Base-by-base conservation (phyloP, 2,329 filamentous ascomycete genomes). In the Fusarium robinianum region DNA sequence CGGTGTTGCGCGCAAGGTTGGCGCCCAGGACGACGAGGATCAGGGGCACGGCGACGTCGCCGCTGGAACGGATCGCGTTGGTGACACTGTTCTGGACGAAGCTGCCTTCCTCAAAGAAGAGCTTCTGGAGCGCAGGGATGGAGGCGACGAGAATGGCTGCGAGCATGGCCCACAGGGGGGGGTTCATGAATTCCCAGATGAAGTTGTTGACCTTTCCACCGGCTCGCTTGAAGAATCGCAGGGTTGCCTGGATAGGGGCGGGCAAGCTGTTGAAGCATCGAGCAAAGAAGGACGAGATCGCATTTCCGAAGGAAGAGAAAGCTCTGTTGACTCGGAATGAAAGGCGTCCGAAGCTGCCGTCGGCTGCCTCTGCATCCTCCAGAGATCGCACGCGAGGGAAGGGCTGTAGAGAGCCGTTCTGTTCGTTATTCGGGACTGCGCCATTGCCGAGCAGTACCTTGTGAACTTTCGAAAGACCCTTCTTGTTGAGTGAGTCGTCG, bases 161-260 rank as follows among this genome's bases (percentile, higher is more conserved):
- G 22, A 97, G 74, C 94, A 99, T 97, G 19, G 94, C 91, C 90
- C 91, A 97, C 17, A 99, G 83, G 1, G 94, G 94, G 27, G 94
- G 92, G 69, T 97, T 97, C 92, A 99, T 97, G 67, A 96, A 96
- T 33, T 88, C 87, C 87, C 88, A 94, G 9, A 91, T 66, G 38
- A 90, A 90, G 34, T 70, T 71, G 56, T 80, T 69, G 57, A 88
- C 51, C 66, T 79, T 67, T 57, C 58, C 66, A 30, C 66, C 71
- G 12, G 72, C 57, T 8, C 45, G 54, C 34, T 64, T 60, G 6
- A 69, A 10, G 27, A 58, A 60, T 3, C 58, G 46, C 10, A 76
- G 52, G 0, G 51, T 31, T 5, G 53, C 48, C 55, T 75, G 76
- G 22, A 75, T 18, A 5, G 74, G 68, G 3, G 26, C 35, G 1